A percentile compares a stretch with the other conserved stretches of the same genome.
Evolutionary conservation across 768 basidiomycete genomes (phyloP).

Genomic region (Kwoniella sp.): DNA sequence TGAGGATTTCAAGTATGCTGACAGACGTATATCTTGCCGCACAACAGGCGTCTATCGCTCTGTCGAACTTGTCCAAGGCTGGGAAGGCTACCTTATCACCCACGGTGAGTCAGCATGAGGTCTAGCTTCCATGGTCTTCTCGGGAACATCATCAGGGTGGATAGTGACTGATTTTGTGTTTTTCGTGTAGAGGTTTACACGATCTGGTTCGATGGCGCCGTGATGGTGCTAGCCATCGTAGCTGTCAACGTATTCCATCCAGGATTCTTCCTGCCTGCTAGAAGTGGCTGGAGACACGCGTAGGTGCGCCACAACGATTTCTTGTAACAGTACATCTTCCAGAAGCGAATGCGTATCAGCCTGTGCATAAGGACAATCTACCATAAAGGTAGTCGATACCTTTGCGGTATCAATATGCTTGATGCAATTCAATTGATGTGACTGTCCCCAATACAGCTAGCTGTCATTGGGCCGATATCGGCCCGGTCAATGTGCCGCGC

Average conservation of each 20-base stretch:
- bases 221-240: conserved; percentile 39
- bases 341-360: too few species aligned
- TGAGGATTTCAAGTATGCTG: background rate
- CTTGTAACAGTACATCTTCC: too few species aligned
- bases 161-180: background rate
- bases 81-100: conserved; percentile 43
- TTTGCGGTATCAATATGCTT: too few species aligned
- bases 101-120: conserved; percentile 9
- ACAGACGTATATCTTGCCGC: background rate
- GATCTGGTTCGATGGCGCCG: conserved; percentile 34
- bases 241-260: conserved; percentile 39
- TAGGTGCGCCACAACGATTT: too few species aligned
- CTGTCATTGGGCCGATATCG: background rate
- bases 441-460: too few species aligned
- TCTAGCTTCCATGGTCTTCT: too few species aligned
- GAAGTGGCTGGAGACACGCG: conserved; percentile 20
- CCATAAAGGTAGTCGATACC: too few species aligned
- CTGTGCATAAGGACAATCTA: too few species aligned
- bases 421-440: background rate
- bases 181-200: conserved; percentile 13
- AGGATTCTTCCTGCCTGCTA: conserved; percentile 38
- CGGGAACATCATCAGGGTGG: too few species aligned
- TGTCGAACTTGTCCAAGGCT: conserved; percentile 48
- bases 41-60: conserved; percentile 39
- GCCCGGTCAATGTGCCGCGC: background rate